phyloP scores from a whole-genome alignment of 176 grass and related monocot species.

The Cenchrus fungigraminus region DNA sequence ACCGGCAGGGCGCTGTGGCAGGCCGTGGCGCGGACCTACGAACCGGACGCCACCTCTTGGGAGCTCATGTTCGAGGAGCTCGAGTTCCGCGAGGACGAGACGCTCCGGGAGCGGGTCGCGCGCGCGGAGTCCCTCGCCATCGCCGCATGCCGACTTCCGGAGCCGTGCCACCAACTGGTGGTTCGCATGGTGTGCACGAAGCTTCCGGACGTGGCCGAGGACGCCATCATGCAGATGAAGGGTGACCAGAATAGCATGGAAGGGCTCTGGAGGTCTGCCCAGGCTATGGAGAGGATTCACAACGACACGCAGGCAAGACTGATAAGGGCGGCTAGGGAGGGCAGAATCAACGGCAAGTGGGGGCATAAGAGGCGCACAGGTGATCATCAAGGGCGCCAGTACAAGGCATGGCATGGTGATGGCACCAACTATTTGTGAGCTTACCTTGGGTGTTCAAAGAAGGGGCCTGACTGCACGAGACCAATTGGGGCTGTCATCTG shows the following conservation, averaged over 20 bases:
- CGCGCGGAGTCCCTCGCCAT: background rate
- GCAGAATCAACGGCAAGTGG: too few species aligned
- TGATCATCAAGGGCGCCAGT: too few species aligned
- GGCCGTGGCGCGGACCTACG: constrained; percentile 33
- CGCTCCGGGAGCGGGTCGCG: constrained; percentile 36
- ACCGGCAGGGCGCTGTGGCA: constrained; percentile 36
- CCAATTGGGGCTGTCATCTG: too few species aligned
- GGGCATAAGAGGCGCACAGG: too few species aligned
- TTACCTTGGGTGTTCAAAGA: too few species aligned
- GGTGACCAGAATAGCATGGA: background rate
- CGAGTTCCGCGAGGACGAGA: background rate
- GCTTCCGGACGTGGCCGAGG: background rate
- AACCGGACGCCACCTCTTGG: background rate
- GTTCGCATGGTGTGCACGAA: background rate
- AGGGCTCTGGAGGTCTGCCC: background rate
- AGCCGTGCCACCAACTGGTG: too few species aligned
- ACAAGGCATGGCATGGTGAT: too few species aligned
- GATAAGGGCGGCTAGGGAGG: too few species aligned
- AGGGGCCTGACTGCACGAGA: too few species aligned
- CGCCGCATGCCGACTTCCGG: background rate
- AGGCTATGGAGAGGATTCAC: background rate
- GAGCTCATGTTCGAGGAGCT: background rate
- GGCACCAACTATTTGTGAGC: too few species aligned
- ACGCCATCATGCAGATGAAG: background rate
- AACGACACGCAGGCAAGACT: background rate